Conservation (phyloP, 2,329 filamentous ascomycete species). For the Dothistroma pini region DNA sequence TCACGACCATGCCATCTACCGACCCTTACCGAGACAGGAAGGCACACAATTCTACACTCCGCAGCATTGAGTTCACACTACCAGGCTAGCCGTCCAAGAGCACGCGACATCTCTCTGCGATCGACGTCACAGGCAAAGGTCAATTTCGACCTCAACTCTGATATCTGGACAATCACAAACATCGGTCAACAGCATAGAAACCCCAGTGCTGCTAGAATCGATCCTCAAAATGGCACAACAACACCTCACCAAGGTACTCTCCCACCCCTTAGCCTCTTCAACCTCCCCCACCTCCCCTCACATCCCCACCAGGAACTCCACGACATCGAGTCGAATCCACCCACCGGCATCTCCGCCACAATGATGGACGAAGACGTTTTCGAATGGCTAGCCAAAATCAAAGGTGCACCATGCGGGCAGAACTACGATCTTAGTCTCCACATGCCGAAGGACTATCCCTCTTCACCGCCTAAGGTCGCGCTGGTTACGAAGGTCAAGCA, state of each 20-base stretch:
- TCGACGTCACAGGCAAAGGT: not conserved
- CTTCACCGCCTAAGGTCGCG: not conserved
- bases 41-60: not conserved
- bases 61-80: not conserved
- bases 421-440: not conserved
- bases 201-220: too few relatives aligned
- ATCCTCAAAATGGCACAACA: not conserved
- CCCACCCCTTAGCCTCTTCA: not conserved
- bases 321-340: not conserved
- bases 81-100: not conserved
- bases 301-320: not conserved
- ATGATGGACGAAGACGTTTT: not conserved
- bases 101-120: not conserved
- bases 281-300: not conserved
- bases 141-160: not conserved
- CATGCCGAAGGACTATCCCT: not conserved
- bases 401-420: not conserved
- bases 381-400: not conserved
- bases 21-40: not conserved
- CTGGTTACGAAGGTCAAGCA: not conserved
- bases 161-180: not conserved
- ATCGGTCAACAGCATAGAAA: too few relatives aligned
- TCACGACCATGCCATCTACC: too few relatives aligned
- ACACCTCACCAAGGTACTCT: not conserved
- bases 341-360: not conserved